Percentiles rank a stretch among this genome's conserved stretches.
phyloP scores from a whole-genome alignment of 306 rosid species.

The Oxytropis ochrocephala region DNA sequence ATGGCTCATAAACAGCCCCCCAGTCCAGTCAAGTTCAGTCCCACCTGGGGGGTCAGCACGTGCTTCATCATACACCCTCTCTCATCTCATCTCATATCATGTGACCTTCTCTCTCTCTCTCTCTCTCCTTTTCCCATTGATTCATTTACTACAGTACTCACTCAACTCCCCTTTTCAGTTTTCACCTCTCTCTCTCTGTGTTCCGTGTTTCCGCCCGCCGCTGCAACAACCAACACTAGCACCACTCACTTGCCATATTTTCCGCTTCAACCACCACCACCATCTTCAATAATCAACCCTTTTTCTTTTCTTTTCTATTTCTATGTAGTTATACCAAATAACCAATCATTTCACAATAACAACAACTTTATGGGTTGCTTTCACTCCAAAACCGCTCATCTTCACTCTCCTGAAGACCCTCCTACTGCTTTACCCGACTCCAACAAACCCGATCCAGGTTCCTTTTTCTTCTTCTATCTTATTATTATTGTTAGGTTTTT shows the following conservation, averaged over 20 bases:
- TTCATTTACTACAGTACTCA: background rate
- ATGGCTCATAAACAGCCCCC: background rate
- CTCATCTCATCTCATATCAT: constrained; percentile 37
- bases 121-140: constrained; percentile 10
- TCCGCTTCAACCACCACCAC: background rate
- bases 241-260: constrained; percentile 24
- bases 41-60: constrained; percentile 37
- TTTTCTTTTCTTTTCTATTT: constrained; percentile 10
- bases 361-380: constrained; percentile 50
- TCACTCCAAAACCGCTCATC: constrained; percentile 61
- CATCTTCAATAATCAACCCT: background rate
- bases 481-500: background rate
- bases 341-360: background rate
- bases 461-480: background rate
- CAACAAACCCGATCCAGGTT: constrained; percentile 59
- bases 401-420: constrained; percentile 62
- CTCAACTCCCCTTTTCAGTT: background rate
- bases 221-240: constrained; percentile 26
- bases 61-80: constrained; percentile 26
- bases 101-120: constrained; percentile 36
- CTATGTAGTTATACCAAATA: constrained; percentile 1
- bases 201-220: constrained; percentile 23
- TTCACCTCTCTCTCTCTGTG: constrained; percentile 4
- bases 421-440: constrained; percentile 44
- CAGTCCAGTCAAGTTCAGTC: background rate